Base-by-base conservation (phyloP, 1,284 basidiomycete genomes). In the Boletellus deceptivus region DNA sequence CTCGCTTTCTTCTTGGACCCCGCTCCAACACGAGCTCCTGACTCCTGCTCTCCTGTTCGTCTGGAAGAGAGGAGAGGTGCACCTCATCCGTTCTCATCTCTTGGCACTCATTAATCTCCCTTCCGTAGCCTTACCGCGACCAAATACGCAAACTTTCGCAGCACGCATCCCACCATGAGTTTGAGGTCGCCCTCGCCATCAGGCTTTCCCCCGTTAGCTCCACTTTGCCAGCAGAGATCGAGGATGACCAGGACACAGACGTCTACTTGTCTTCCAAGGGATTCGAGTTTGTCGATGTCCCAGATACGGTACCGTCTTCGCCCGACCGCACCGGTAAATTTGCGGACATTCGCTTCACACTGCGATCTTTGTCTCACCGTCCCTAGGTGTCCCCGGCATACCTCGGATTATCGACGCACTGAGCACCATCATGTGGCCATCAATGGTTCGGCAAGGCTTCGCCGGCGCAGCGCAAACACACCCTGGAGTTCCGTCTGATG, bases 351-450 rank as follows among this genome's bases (percentile, higher is more conserved):
- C 33, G 38, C 8, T 6, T 22, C 18, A 6, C 20, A 14, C 14
- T 20, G 1, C 10, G 37, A 33, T 50, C 39, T 54, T 54, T 29
- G 51, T 33, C n/a, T 35, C 38, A 14, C 41, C 31, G 31, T 46
- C 13, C 43, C 34, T 52, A 84, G 84, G 73, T 22, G 75, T 84
- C 37, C 80, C 78, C 16, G 77, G 82, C 8, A 73, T 89, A 22
- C 77, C 79, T 35, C 80, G 89, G 22, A 82, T 90, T 11, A 58
- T 88, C 16, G 88, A 90, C 62, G 86, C 89, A 8, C 70, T 91
- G 36, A 86, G 87, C 64, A 89, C 88, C 1, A 83, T 91, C 58
- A 89, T 91, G 84, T 91, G 89, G 89, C 85, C 89, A 4, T 84
- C 84, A 0, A 83, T 91, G 78, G 67, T 79, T 38, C 55, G 49